Percentiles rank a stretch among this genome's conserved stretches.
phyloP scores from a whole-genome alignment of 495 filamentous ascomycete species.

The Penicillium paradoxum region DNA sequence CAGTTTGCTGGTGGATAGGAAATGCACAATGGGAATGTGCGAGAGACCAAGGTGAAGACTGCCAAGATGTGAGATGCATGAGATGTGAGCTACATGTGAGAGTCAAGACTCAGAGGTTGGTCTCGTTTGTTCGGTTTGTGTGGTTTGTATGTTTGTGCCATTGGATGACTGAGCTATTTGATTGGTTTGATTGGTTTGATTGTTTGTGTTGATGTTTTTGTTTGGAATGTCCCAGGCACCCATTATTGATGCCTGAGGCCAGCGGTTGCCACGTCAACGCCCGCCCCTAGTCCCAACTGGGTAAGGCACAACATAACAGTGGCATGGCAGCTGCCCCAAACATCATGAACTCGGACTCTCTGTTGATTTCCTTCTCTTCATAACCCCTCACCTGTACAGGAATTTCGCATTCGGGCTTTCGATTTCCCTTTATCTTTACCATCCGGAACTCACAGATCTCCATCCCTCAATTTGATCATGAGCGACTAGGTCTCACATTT shows the following conservation, averaged over 20 bases:
- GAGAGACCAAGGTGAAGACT: background rate
- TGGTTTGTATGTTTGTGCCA: background rate
- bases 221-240: conserved; percentile 16
- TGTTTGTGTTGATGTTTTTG: background rate
- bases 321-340: conserved; percentile 40
- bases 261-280: conserved; percentile 43
- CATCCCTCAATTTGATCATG: conserved; percentile 21
- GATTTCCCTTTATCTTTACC: conserved; percentile 11
- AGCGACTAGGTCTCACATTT: conserved; percentile 11
- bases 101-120: too few relatives aligned
- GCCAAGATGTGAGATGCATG: background rate
- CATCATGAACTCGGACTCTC: conserved; percentile 30
- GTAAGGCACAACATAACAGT: conserved; percentile 43
- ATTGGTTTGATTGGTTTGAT: background rate
- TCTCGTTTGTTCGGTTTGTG: too few relatives aligned
- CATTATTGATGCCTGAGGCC: conserved; percentile 13
- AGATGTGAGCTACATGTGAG: background rate
- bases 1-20: background rate
- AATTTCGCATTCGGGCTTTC: conserved; percentile 2
- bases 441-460: conserved; percentile 4
- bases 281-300: conserved; percentile 28
- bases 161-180: background rate
- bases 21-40: background rate
- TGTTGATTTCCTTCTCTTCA: conserved; percentile 21
- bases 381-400: conserved; percentile 17